These are phyloP conservation scores for Exophiala sp. DNA, from an alignment of 2,329 filamentous ascomycete species.

Conservation along the genomic window DNA sequence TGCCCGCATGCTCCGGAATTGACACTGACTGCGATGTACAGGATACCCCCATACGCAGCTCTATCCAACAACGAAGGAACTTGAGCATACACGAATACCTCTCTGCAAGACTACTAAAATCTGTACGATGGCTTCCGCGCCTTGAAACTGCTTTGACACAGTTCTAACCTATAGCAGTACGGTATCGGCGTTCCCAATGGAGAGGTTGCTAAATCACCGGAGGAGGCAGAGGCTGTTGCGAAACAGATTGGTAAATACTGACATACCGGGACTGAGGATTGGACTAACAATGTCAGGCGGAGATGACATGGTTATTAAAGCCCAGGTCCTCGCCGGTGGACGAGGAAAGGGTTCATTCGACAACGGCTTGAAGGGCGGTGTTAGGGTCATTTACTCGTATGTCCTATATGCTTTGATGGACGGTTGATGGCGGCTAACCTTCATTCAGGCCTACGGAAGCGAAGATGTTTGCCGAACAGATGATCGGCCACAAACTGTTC, in stretches of 20 bases:
- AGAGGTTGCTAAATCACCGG: slow-evolving; percentile 70
- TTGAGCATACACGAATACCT: slow-evolving; percentile 98
- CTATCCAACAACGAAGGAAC: slow-evolving; percentile 70
- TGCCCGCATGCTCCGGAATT: not conserved
- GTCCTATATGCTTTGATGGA: slow-evolving; percentile 26
- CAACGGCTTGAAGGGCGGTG: slow-evolving; percentile 97
- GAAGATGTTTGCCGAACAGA: slow-evolving; percentile 96
- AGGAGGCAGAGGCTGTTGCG: slow-evolving; percentile 87
- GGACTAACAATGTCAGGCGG: slow-evolving; percentile 44
- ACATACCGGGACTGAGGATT: slow-evolving; percentile 13
- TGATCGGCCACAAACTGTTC: slow-evolving; percentile 99
- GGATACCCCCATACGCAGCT: slow-evolving; percentile 51
- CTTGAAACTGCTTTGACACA: slow-evolving; percentile 1
- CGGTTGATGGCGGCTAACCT: slow-evolving; percentile 12
- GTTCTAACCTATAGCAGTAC: slow-evolving; percentile 56
- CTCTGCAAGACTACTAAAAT: slow-evolving; percentile 81
- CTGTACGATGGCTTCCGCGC: slow-evolving; percentile 39
- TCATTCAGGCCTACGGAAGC: slow-evolving; percentile 67
- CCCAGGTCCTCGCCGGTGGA: slow-evolving; percentile 94
- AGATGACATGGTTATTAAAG: slow-evolving; percentile 99
- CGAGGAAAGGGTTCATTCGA: slow-evolving; percentile 97
- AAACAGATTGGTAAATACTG: slow-evolving; percentile 66
- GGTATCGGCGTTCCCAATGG: slow-evolving; percentile 90
- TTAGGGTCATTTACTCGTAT: slow-evolving; percentile 94
- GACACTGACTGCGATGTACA: slow-evolving; percentile 32